phyloP scores from a whole-genome alignment of 805 yeast species.

The Lipomyces sp. region DNA sequence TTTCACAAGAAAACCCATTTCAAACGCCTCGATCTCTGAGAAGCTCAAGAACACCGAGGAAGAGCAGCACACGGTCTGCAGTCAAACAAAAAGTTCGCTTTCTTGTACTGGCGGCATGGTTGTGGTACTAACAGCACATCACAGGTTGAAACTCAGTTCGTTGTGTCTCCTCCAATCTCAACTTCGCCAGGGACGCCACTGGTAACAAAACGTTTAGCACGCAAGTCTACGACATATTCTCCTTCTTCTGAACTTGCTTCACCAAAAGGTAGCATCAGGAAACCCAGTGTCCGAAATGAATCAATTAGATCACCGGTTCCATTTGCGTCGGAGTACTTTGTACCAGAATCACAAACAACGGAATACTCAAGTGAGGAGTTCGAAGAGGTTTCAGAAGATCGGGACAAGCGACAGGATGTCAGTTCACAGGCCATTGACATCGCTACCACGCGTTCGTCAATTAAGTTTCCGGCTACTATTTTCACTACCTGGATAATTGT shows the following conservation, averaged over 20 bases:
- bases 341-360: slow-evolving; percentile 1
- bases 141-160: not conserved
- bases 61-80: slow-evolving; percentile 1
- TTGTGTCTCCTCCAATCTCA: not conserved
- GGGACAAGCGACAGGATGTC: slow-evolving; percentile 1
- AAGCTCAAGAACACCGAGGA: not conserved
- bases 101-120: too few relatives aligned
- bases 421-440: too few relatives aligned
- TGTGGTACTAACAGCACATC: too few relatives aligned
- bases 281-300: not conserved
- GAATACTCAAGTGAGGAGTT: too few relatives aligned
- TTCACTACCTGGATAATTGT: slow-evolving; percentile 9
- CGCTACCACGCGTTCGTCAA: too few relatives aligned
- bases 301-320: not conserved
- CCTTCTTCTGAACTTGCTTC: too few relatives aligned
- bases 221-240: too few relatives aligned
- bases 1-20: slow-evolving; percentile 21
- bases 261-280: not conserved
- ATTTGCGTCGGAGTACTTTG: slow-evolving; percentile 9
- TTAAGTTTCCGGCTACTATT: slow-evolving; percentile 7
- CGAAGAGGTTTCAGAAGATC: too few relatives aligned
- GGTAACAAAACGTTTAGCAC: too few relatives aligned
- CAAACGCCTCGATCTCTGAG: slow-evolving; percentile 13
- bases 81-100: not conserved
- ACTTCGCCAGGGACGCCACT: too few relatives aligned